phyloP scores from a whole-genome alignment of 192 early-diverging fungal species.

The Gaertneriomyces sp. region DNA sequence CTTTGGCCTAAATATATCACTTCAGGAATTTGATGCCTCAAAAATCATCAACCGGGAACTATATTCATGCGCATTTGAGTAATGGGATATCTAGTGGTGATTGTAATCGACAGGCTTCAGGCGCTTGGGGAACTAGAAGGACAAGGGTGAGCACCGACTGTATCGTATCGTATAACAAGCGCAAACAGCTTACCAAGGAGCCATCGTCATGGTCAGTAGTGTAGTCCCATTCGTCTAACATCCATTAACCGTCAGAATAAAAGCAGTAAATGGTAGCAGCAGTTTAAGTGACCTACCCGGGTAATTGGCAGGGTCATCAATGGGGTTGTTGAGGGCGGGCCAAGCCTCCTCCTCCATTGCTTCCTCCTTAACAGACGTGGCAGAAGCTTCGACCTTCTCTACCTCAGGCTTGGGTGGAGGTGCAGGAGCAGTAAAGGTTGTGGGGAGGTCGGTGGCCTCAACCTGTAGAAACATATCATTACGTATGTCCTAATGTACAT shows the following conservation, averaged over 20 bases:
- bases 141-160: neutral
- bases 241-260: neutral
- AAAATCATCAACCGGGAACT: too few species aligned
- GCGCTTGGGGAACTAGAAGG: constrained; percentile 21
- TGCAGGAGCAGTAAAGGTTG: constrained; percentile 37
- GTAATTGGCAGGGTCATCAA: constrained; percentile 52
- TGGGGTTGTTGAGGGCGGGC: constrained; percentile 46
- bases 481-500: too few species aligned
- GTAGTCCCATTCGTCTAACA: constrained; percentile 43
- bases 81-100: constrained; percentile 21
- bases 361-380: constrained; percentile 20
- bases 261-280: neutral
- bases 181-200: constrained; percentile 13
- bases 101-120: constrained; percentile 30
- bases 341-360: constrained; percentile 45
- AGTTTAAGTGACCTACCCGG: constrained; percentile 26
- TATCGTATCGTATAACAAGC: constrained; percentile 7
- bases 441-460: constrained; percentile 37
- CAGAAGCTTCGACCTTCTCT: constrained; percentile 24
- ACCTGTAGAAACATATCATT: neutral
- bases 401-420: constrained; percentile 45
- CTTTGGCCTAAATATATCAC: too few species aligned
- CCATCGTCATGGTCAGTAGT: constrained; percentile 41
- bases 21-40: too few species aligned
- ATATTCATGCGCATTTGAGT: too few species aligned